Base-by-base conservation (phyloP, 2,329 filamentous ascomycete species). In the Leptographium procerum region DNA sequence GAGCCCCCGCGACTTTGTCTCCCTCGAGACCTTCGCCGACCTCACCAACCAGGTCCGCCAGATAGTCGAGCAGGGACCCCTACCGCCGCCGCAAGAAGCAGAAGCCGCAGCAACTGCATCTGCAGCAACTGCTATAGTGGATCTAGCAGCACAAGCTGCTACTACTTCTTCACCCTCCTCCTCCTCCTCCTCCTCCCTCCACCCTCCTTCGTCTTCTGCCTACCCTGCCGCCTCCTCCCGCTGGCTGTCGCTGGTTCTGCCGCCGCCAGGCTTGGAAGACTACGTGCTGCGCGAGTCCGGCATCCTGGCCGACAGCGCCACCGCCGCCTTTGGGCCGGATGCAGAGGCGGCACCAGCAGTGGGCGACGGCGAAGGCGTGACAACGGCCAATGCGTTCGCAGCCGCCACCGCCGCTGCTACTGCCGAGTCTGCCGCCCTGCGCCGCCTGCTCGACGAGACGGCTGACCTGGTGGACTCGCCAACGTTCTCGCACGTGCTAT, bases 391-490 rank as follows among this genome's bases (percentile, higher is more conserved):
- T 22, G 31, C 52, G 22, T 19, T 52, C 8, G 59, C 65, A 16
- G 62, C 65, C 31, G 67, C 69, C 16, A 60, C 70, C 3, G 67
- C 71, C 9, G 66, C 70, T 4, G 66, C 75, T 4, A 66, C 75
- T 2, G 66, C 73, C n/a, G n/a, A 60, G 47, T 69, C 78, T 13
- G 70, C 73, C 8, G 82, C 85, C 1, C 82, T 99, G 58, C 85
- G 92, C 58, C 86, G 88, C 59, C 81, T 99, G 24, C 82, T 99
- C 1, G 92, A 99, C 69, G 94, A 99, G 75, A 97, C 94, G 2
- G 89, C 92, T 45, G 94, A 99, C 69, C 81, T 99, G 28, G 86
- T 97, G 68, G 94, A 99, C 68, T 96, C 94, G 1, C 94, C 94
- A 0, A 83, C 89, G 40, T 97, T 97, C 72, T 82, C 86, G 0